A percentile compares a stretch with the other conserved stretches of the same genome.
Conservation (phyloP, 257 asterid species). For the Solanum bukasovii region DNA sequence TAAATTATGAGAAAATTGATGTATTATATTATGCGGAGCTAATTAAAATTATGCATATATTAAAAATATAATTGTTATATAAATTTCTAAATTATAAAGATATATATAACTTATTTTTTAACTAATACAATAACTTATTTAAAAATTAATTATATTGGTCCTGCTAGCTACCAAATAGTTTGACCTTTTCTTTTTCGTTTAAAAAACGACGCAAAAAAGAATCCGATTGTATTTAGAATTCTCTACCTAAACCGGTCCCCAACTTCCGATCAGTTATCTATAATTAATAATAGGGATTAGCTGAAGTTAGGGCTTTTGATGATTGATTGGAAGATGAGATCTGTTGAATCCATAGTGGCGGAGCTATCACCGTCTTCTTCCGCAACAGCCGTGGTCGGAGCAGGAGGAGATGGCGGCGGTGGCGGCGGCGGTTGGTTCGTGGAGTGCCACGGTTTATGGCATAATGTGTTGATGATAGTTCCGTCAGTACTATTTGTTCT, state of each 20-base stretch:
- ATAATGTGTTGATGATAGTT: slow-evolving; percentile 16
- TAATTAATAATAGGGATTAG: not conserved
- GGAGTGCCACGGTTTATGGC: slow-evolving; percentile 27
- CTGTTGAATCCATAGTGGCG: not conserved
- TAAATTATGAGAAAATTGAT: not conserved
- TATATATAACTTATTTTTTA: too few species aligned
- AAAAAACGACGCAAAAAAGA: not conserved
- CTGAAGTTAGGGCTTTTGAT: not conserved
- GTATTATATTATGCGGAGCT: not conserved
- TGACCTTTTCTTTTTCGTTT: not conserved
- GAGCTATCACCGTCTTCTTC: slow-evolving; percentile 5
- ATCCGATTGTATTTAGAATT: not conserved
- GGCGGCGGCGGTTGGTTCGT: slow-evolving; percentile 6
- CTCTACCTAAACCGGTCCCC: not conserved
- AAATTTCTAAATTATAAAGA: not conserved
- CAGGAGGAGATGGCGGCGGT: not conserved
- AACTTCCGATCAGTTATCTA: not conserved
- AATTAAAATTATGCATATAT: not conserved
- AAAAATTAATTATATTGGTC: not conserved
- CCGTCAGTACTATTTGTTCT: slow-evolving; percentile 19
- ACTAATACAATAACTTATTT: too few species aligned
- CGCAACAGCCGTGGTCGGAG: not conserved
- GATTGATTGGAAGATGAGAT: not conserved
- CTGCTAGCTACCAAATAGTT: not conserved
- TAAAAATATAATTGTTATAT: too few species aligned